Evolutionary conservation across 192 early-diverging fungal genomes (phyloP), one percentile per base, ranked within the genome.

Genomic region (Coemansia sp.): DNA sequence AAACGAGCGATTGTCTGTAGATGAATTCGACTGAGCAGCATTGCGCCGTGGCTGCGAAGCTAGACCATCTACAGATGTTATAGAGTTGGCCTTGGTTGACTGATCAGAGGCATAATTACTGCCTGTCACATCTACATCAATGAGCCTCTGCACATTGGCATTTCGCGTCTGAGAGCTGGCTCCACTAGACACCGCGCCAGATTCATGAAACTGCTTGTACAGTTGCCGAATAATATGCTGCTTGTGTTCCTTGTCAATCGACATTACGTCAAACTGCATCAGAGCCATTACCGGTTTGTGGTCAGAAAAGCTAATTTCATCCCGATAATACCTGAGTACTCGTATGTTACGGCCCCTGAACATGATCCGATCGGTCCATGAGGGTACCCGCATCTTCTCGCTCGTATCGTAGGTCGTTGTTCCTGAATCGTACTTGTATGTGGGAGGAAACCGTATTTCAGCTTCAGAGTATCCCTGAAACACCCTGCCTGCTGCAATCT

Each of bases 301-400:
- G 39, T 79, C 77, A 0, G 77, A 79, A 30, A 79, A 47, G 16
- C 55, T 36, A 1, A 79, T 59, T 38, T 79, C 70, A 28, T 72
- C 77, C 45, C 70, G 62, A 33, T 79, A 72, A 59, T 79, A 79
- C 31, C 45, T 55, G 35, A 73, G 49, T 16, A 65, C 56, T 1
- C 46, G 28, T 10, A 79, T 45, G 31, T 33, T 39, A 11, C 57
- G 26, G 55, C 77, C 77, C 0, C 59, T 45, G 35, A 63, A 66
- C 39, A 92, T 67, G 18, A 98, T 85, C 44, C 97, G 85, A 72
- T 99, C 97, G 26, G 96, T 98, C 91, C 93, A 99, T 6, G 92
- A 89, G 1, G 97, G 97, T 5, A 90, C 83, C 10, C 97, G 82
- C 68, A 88, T 84, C 80, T 99, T 99, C 38, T 98, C 96, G 26